A percentile compares a stretch with the other conserved stretches of the same genome.
Conservation (phyloP, 768 basidiomycete species). For the Leccinum aurantiacum region DNA sequence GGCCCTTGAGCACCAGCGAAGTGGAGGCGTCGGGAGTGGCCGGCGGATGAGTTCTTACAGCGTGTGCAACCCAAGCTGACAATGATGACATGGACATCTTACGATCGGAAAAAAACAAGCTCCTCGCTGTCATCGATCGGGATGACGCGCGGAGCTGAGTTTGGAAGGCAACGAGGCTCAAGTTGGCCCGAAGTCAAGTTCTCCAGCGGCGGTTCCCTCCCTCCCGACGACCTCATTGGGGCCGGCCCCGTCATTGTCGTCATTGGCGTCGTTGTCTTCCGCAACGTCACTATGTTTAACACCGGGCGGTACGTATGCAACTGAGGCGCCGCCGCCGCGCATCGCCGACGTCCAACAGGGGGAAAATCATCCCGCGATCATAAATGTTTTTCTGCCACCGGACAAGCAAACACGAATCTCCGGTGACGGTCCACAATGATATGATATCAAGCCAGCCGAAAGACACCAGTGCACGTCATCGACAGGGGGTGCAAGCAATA, state of each 20-base stretch:
- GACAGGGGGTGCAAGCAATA: conserved; percentile 3
- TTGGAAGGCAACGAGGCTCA: conserved; percentile 8
- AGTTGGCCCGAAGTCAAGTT: not conserved
- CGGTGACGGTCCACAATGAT: not conserved
- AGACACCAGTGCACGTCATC: conserved; percentile 6
- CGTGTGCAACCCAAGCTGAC: not conserved
- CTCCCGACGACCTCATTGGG: not conserved
- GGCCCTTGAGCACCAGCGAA: not conserved
- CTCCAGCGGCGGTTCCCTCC: not conserved
- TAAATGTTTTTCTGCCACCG: not conserved
- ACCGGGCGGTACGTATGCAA: not conserved
- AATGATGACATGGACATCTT: conserved; percentile 21
- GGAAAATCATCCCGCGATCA: not conserved
- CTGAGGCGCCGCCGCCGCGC: not conserved
- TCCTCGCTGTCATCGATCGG: conserved; percentile 19
- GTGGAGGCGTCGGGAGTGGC: not conserved
- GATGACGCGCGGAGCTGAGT: conserved; percentile 17
- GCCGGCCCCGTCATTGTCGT: not conserved
- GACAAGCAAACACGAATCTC: not conserved
- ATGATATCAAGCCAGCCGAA: not conserved
- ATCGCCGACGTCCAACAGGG: not conserved
- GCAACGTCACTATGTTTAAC: not conserved
- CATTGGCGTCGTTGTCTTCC: not conserved
- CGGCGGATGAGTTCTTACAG: conserved; percentile 8
- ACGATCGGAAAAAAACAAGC: conserved; percentile 16